Evolutionary conservation across 371 early-diverging fungal genomes (phyloP).

Genomic region (Saksenaea vasiformis): DNA sequence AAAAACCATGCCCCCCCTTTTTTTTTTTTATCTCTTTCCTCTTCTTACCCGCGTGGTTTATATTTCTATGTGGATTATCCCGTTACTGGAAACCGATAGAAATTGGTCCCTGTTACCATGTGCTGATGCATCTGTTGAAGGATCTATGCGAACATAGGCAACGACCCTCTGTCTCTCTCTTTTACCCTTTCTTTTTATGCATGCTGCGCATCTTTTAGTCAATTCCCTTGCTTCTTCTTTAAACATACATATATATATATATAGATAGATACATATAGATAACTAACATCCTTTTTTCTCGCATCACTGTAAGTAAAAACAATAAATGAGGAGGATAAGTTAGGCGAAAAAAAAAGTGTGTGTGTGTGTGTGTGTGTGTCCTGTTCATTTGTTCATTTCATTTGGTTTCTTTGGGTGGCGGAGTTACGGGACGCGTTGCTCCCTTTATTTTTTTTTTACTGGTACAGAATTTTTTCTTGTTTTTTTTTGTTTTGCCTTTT

Average conservation of each 20-base stretch:
- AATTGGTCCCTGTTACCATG: background rate
- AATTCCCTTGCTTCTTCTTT: too few relatives aligned
- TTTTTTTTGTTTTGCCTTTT: constrained; percentile 5
- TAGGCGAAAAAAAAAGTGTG: too few relatives aligned
- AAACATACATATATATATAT: too few relatives aligned
- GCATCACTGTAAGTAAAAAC: background rate
- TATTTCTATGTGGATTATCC: background rate
- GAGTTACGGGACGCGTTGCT: background rate
- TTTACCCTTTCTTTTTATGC: too few relatives aligned
- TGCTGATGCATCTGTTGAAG: background rate
- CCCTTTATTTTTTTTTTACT: background rate
- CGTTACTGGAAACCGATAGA: background rate
- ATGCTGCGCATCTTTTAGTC: too few relatives aligned
- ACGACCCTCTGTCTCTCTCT: background rate
- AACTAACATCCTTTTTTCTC: background rate
- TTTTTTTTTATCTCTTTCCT: background rate
- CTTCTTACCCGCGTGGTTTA: background rate
- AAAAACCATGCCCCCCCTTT: background rate
- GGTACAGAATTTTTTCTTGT: background rate
- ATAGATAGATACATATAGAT: background rate
- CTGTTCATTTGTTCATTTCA: too few relatives aligned
- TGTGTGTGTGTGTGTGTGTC: too few relatives aligned
- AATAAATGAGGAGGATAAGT: background rate
- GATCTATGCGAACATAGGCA: background rate
- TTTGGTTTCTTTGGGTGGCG: background rate